These are phyloP conservation scores for Echinochloa phyllopogon DNA, from an alignment of 176 grass and related monocot species.

Conservation along the genomic window DNA sequence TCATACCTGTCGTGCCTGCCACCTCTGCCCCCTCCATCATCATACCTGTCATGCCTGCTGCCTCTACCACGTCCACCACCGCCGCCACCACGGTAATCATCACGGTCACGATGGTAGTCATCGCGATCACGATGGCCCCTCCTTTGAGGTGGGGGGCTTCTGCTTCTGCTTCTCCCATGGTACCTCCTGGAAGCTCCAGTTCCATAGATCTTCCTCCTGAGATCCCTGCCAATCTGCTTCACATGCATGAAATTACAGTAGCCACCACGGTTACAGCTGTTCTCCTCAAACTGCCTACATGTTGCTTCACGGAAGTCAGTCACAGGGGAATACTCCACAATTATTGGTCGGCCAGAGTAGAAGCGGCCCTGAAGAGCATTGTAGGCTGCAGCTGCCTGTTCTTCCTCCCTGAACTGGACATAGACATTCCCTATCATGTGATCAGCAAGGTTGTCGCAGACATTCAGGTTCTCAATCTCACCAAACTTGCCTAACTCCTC, in stretches of 20 bases:
- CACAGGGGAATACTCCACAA: slow-evolving; percentile 63
- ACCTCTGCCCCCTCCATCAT: slow-evolving; percentile 35
- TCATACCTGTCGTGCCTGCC: slow-evolving; percentile 62
- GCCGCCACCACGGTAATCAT: slow-evolving; percentile 28
- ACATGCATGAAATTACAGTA: slow-evolving; percentile 77
- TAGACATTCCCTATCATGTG: slow-evolving; percentile 73
- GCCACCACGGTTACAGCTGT: slow-evolving; percentile 68
- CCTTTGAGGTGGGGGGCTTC: slow-evolving; percentile 58
- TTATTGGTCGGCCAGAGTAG: slow-evolving; percentile 61
- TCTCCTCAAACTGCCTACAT: slow-evolving; percentile 67
- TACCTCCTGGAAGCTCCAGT: slow-evolving; percentile 39
- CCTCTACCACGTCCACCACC: slow-evolving; percentile 42
- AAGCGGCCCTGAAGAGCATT: slow-evolving; percentile 59
- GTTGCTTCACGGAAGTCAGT: slow-evolving; percentile 67
- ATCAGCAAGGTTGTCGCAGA: slow-evolving; percentile 66
- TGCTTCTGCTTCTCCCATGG: slow-evolving; percentile 60
- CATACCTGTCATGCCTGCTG: slow-evolving; percentile 55
- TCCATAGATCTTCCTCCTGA: slow-evolving; percentile 64
- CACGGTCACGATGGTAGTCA: slow-evolving; percentile 44
- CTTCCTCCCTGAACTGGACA: slow-evolving; percentile 73
- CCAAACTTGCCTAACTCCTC: slow-evolving; percentile 69
- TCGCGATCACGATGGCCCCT: slow-evolving; percentile 50
- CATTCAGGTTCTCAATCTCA: slow-evolving; percentile 65
- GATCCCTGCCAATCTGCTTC: slow-evolving; percentile 66
- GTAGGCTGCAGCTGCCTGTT: slow-evolving; percentile 53